Conservation (phyloP, 2,329 filamentous ascomycete genomes). For the Aspergillus quadrilineatus region DNA sequence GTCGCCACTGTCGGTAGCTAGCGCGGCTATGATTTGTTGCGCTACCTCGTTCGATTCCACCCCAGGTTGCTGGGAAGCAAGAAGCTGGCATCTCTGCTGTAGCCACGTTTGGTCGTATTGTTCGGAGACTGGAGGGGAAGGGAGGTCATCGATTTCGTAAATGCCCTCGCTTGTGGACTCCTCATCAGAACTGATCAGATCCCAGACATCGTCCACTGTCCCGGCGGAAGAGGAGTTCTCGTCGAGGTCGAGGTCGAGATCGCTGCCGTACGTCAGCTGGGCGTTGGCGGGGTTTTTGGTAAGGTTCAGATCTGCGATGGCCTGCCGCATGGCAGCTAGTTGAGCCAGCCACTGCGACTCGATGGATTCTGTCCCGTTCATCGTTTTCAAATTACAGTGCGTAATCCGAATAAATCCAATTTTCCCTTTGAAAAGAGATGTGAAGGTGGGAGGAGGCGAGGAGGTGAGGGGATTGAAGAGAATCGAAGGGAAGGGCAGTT, state of each 20-base stretch:
- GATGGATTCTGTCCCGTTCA: conserved; percentile 18
- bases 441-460: background rate
- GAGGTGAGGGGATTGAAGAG: background rate
- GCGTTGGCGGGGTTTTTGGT: conserved; percentile 49
- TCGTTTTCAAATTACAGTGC: conserved; percentile 10
- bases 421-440: background rate
- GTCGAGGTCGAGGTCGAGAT: conserved; percentile 59
- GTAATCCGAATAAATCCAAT: background rate
- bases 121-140: conserved; percentile 28
- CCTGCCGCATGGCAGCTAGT: conserved; percentile 79
- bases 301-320: conserved; percentile 70
- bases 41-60: conserved; percentile 69
- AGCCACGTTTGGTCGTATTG: conserved; percentile 69
- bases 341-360: conserved; percentile 78
- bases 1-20: conserved; percentile 69
- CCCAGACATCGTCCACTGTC: conserved; percentile 81
- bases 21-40: conserved; percentile 71
- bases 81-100: conserved; percentile 61
- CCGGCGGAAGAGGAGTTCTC: conserved; percentile 62
- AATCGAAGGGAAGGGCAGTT: background rate
- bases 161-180: conserved; percentile 66
- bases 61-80: conserved; percentile 65
- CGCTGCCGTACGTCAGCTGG: conserved; percentile 50
- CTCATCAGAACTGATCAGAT: conserved; percentile 76
- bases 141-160: conserved; percentile 52